Base-by-base conservation (phyloP, 2,329 filamentous ascomycete species). In the Knufia petricola region DNA sequence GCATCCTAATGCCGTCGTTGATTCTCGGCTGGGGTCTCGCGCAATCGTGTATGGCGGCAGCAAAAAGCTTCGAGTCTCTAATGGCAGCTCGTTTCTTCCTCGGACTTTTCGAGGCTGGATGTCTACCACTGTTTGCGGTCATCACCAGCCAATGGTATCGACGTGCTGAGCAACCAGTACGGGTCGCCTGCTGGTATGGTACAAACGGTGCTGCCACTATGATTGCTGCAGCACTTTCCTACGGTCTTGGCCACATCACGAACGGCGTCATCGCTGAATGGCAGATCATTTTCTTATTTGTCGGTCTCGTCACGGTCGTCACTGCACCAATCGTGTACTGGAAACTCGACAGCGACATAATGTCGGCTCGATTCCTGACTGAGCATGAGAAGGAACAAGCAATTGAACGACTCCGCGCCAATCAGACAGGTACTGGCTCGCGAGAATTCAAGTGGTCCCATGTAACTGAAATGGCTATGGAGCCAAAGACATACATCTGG, bases 171-270 rank as follows among this genome's bases (percentile, higher is more conserved):
- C 81, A 84, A 61, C 78, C 80, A 0, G 61, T 81, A 21, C 71
- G 81, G 0, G 73, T 82, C 2, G 78, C 78, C 0, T 73, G 74
- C n/a, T 85, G 81, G 81, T 84, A 84, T 55, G 69, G 76, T 3
- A 81, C 77, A 0, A 82, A 78, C 45, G 78, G 78, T 0, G 50
- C 73, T 0, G 75, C 76, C 0, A 79, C 72, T 4, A 77, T 82
- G 34, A 61, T 78, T 10, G 78, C 77, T 0, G 75, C 75, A 0
- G 68, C 71, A 0, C 58, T 79, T 12, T 78, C 78, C 0, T 81
- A 72, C 50, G 78, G 76, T 0, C 63, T 82, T 13, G 75, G 74
- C 1, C 74, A 79, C 45, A 76, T 80, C 49, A 55, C 68, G 10
- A 67, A 66, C 1, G 56, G 61, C 23, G 49, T 62, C 1, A 63